phyloP scores from a whole-genome alignment of 306 rosid genomes.

The Malus fusca region DNA sequence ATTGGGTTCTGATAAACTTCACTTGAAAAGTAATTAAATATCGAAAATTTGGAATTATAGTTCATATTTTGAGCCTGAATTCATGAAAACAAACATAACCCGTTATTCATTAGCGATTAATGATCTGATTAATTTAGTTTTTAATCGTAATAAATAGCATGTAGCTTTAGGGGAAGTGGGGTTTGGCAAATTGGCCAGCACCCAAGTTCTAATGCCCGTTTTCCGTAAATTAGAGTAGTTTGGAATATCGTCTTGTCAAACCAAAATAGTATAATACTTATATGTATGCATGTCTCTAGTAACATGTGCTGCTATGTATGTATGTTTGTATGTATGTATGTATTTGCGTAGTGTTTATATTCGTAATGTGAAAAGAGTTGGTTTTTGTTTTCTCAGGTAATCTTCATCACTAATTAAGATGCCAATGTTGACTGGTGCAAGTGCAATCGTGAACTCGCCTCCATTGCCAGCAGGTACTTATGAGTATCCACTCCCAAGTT shows the following conservation, averaged over 20 bases:
- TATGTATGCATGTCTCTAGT: too few species aligned
- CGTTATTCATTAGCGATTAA: background rate
- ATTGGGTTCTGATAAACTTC: background rate
- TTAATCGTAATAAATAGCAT: background rate
- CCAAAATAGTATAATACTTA: too few species aligned
- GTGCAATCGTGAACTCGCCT: slow-evolving; percentile 21
- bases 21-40: background rate
- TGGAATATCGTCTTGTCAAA: too few species aligned
- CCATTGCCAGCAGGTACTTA: slow-evolving; percentile 42
- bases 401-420: slow-evolving; percentile 10
- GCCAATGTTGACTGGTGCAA: slow-evolving; percentile 29
- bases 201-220: too few species aligned
- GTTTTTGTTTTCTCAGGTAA: background rate
- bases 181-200: background rate
- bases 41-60: background rate
- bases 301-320: background rate
- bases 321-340: too few species aligned
- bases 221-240: too few species aligned
- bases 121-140: background rate
- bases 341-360: background rate
- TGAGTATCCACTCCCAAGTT: background rate
- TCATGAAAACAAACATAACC: background rate
- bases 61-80: background rate
- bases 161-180: background rate
- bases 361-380: background rate